Base-by-base conservation (phyloP, 805 yeast genomes). In the Nakazawaea molendinolei region DNA sequence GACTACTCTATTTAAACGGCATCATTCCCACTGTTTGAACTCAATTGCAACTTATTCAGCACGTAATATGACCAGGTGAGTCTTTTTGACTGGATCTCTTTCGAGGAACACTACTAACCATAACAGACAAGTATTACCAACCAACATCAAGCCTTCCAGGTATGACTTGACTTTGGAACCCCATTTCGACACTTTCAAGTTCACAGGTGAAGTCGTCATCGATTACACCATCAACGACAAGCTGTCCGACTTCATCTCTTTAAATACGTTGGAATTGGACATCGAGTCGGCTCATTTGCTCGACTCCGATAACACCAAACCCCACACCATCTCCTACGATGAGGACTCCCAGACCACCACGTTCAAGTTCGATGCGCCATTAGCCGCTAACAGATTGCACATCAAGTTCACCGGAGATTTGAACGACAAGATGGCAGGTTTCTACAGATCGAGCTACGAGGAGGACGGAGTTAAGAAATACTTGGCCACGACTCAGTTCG, bases 401-500 rank as follows among this genome's bases (percentile, higher is more conserved):
- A 57, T 80, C 41, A 59, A 64, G 26, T 82, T 72, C 55, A 63
- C 69, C 24, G 90, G 87, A 46, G 66, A 61, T 29, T 69, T 82
- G 60, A 80, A 80, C 56, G 81, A 79, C 51, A 76, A 80, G 51
- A 82, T 83, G 90, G 83, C 85, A 37, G 90, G 90, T 31, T 83
- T 83, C 61, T 83, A 83, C 65, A 69, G 84, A 49, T 79, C 86
- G 14, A 61, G 75, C 28, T 82, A 82, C 39, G 67, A 67, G 44
- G 67, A 69, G 41, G 68, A 79, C 44, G 83, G 86, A 16, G 65
- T 67, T 41, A 76, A 76, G 26, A 79, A 77, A 51, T 79, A 79
- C 55, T 67, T 83, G 70, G 85, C 86, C 29, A 79, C 89, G 31
- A 82, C 94, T 30, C 95, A 84, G 60, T 79, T 84, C 75, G 94